phyloP scores from a whole-genome alignment of 2,329 filamentous ascomycete species.

The Thielaviopsis populi region DNA sequence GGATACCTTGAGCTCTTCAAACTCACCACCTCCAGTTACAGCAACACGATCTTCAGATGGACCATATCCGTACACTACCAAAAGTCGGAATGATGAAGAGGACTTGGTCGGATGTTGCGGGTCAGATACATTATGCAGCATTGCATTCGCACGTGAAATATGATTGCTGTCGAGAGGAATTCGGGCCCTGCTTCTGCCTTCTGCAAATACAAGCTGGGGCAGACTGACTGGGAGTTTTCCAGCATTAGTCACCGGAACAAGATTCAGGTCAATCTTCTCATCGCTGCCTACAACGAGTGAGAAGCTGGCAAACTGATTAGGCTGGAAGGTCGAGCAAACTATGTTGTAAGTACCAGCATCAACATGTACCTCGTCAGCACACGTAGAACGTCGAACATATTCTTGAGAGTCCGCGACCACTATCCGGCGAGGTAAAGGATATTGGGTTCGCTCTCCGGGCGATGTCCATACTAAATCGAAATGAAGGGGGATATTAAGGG shows the following conservation, averaged over 20 bases:
- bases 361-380: constrained; percentile 47
- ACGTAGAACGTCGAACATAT: constrained; percentile 65
- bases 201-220: constrained; percentile 37
- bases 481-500: constrained; percentile 59
- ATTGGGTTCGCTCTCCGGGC: constrained; percentile 47
- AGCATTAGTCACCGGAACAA: constrained; percentile 57
- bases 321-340: constrained; percentile 80
- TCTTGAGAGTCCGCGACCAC: constrained; percentile 75
- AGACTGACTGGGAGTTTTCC: constrained; percentile 54
- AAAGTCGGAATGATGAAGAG: constrained; percentile 48
- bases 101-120: constrained; percentile 23
- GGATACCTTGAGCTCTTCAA: constrained; percentile 50
- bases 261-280: constrained; percentile 32
- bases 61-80: constrained; percentile 57
- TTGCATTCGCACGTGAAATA: constrained; percentile 9
- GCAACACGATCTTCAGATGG: constrained; percentile 51
- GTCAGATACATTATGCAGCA: constrained; percentile 3
- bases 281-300: constrained; percentile 58
- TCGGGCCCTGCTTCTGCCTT: constrained; percentile 28
- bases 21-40: constrained; percentile 56
- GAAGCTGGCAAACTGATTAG: constrained; percentile 60
- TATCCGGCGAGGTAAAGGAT: constrained; percentile 56
- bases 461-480: constrained; percentile 69
- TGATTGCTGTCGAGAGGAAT: constrained; percentile 19
- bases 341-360: constrained; percentile 68